Base-by-base conservation (phyloP, 2,329 filamentous ascomycete genomes). In the Cordyceps tenuipes region DNA sequence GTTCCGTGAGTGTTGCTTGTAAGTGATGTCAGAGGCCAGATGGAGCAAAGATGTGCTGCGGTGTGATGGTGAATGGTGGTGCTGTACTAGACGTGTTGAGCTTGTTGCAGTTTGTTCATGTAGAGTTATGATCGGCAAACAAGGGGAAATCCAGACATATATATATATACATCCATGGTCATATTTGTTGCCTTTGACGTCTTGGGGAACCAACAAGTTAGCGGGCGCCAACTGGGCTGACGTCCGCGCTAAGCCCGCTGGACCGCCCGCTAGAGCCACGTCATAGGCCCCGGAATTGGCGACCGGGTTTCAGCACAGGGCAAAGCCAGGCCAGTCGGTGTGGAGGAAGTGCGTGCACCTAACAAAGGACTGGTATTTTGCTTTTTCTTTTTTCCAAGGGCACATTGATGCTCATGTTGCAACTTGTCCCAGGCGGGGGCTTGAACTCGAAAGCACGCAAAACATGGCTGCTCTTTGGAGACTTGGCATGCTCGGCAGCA, bases 211-310 rank as follows among this genome's bases (percentile, higher is more conserved):
- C n/a, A n/a, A n/a, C n/a, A n/a, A 36, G 34, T 36, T 36, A 36
- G 34, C 34, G 12, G 34, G 34, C 9, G 34, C 12, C 34, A 19
- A 47, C 19, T 48, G 39, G 56, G 23, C 47, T 26, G 23, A 44
- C 46, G 3, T 44, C 47, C n/a, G 47, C 23, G 46, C 21, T 29
- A 57, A 41, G 29, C 12, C 34, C 34, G 43, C 29, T 36, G n/a
- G 17, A n/a, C 12, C 46, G 23, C 21, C 17, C 10, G 36, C 21
- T 52, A 5, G 10, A 48, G 19, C 36, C 41, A 59, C 49, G 57
- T 59, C 57, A 59, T 59, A 53, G 46, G 4, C 29, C 29, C 19
- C 57, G 57, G 57, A 19, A 44, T 59, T 59, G 29, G n/a, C 19
- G 21, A 15, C 19, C 57, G 57, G 57, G 26, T 53, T 59, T 59